Conservation (phyloP, 768 basidiomycete species). For the Paxillus involutus region DNA sequence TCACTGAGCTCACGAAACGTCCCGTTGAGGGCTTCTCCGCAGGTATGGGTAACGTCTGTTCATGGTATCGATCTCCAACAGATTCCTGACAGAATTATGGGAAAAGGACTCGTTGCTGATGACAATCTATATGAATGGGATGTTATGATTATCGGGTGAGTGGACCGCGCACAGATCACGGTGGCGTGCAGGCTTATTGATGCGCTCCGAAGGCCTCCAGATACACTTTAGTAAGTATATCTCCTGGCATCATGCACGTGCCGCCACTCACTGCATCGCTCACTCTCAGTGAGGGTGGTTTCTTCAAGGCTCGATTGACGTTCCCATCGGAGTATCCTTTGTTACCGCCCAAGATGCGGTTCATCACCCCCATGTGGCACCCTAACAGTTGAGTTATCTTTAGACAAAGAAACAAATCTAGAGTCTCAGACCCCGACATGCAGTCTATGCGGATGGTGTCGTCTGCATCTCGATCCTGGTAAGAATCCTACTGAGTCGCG, state of each 20-base stretch:
- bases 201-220: slow-evolving; percentile 64
- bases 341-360: slow-evolving; percentile 93
- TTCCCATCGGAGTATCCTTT: slow-evolving; percentile 93
- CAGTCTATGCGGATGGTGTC: slow-evolving; percentile 89
- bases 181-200: slow-evolving; percentile 14
- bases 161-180: slow-evolving; percentile 15
- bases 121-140: slow-evolving; percentile 97
- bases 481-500: slow-evolving; percentile 20
- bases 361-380: slow-evolving; percentile 95
- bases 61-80: slow-evolving; percentile 31
- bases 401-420: not conserved
- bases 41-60: slow-evolving; percentile 46
- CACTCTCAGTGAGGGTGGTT: slow-evolving; percentile 83
- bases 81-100: slow-evolving; percentile 33
- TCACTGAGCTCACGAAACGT: slow-evolving; percentile 83
- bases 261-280: slow-evolving; percentile 3
- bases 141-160: slow-evolving; percentile 89
- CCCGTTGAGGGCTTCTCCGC: slow-evolving; percentile 98
- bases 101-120: slow-evolving; percentile 87
- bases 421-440: not conserved
- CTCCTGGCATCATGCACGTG: not conserved
- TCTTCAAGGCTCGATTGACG: slow-evolving; percentile 86
- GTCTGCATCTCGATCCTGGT: slow-evolving; percentile 97
- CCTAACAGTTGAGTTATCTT: slow-evolving; percentile 77
- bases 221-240: slow-evolving; percentile 83